Conservation (phyloP, 2,329 filamentous ascomycete genomes). For the Conoideocrella luteorostrata region DNA sequence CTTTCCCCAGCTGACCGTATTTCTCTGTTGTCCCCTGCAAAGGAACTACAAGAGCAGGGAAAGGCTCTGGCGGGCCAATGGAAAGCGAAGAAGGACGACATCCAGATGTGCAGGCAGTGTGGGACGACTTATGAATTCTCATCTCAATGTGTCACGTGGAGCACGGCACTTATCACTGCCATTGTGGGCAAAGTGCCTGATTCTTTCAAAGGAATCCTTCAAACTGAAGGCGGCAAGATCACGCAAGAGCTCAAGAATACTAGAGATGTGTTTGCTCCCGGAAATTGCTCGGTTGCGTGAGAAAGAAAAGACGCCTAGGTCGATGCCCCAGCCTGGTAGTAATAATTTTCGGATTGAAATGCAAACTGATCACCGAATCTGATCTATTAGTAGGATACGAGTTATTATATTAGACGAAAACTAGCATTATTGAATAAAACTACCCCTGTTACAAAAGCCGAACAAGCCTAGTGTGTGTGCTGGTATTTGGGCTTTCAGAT, state of each 20-base stretch:
- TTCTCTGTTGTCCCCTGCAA: conserved; percentile 7
- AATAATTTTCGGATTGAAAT: no score
- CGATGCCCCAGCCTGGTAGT: no score
- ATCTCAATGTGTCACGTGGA: not conserved
- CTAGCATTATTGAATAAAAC: no score
- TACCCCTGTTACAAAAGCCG: no score
- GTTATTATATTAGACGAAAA: no score
- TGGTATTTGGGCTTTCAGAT: no score
- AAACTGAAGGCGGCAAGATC: not conserved
- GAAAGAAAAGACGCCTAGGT: no score
- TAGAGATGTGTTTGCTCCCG: not conserved
- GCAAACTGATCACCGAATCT: no score
- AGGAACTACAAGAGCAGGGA: conserved; percentile 9
- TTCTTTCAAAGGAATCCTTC: not conserved
- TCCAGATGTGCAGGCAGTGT: conserved; percentile 9
- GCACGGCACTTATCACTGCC: not conserved
- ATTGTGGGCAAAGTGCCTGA: not conserved
- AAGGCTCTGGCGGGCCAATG: conserved; percentile 6
- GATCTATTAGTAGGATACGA: no score
- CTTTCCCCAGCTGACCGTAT: conserved; percentile 9
- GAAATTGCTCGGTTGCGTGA: not conserved
- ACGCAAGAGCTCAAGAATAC: not conserved
- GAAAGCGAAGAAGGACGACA: conserved; percentile 1
- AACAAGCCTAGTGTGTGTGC: no score
- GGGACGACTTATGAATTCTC: conserved; percentile 4